These are phyloP conservation scores for Bretschneidera sinensis DNA, from an alignment of 345 rosid genomes.

Conservation along the genomic window DNA sequence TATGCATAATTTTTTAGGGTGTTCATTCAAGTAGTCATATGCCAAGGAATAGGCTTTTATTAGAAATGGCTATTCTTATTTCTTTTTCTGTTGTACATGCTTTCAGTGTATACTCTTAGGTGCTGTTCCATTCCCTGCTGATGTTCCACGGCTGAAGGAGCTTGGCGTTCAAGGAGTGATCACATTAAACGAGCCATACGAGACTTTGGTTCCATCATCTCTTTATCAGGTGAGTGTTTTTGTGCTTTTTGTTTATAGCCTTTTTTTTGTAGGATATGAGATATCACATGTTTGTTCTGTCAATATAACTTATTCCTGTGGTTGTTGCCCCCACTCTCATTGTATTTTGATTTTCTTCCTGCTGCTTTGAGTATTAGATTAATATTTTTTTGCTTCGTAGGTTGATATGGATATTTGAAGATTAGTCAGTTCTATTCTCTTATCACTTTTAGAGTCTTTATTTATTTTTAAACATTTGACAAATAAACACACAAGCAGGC, in stretches of 20 bases:
- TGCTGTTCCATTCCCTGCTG: conserved; percentile 78
- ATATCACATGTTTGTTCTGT: neutral
- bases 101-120: conserved; percentile 68
- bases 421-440: neutral
- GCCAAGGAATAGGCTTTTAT: neutral
- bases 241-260: neutral
- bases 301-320: too few species aligned
- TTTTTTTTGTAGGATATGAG: neutral
- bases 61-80: neutral
- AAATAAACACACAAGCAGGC: too few species aligned
- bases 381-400: too few species aligned
- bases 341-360: too few species aligned
- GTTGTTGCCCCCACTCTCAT: too few species aligned
- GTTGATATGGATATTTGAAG: too few species aligned
- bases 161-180: conserved; percentile 73
- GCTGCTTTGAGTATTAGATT: too few species aligned
- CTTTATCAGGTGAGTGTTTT: conserved; percentile 52
- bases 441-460: neutral
- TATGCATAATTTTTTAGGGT: neutral
- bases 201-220: conserved; percentile 78
- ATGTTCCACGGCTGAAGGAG: conserved; percentile 66
- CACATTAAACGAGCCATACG: conserved; percentile 75
- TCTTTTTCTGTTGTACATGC: neutral
- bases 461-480: too few species aligned
- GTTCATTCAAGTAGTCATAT: too few species aligned